Conservation (phyloP, 2,329 filamentous ascomycete genomes). For the Gyromitra esculenta region DNA sequence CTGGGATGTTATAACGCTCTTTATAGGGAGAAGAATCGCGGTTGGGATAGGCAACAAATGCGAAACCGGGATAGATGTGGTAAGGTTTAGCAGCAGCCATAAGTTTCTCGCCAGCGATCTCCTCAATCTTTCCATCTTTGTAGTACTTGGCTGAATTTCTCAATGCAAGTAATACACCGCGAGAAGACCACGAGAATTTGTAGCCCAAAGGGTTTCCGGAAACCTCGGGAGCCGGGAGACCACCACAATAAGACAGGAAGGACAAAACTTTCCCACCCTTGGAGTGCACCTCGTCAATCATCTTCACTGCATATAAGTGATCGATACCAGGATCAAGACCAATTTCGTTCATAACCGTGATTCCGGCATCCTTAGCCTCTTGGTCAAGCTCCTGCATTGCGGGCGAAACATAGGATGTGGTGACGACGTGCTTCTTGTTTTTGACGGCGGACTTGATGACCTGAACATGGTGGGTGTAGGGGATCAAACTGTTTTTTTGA, state of each 20-base stretch:
- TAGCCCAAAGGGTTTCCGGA: conserved; percentile 92
- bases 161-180: conserved; percentile 87
- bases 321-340: conserved; percentile 78
- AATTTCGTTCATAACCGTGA: conserved; percentile 98
- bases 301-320: conserved; percentile 83
- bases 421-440: conserved; percentile 95
- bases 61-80: conserved; percentile 86
- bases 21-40: conserved; percentile 87
- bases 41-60: conserved; percentile 93
- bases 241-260: conserved; percentile 87
- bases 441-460: conserved; percentile 95
- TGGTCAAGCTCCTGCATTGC: conserved; percentile 90
- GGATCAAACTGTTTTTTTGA: conserved; percentile 71
- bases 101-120: conserved; percentile 70
- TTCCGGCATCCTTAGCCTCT: conserved; percentile 82
- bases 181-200: conserved; percentile 85
- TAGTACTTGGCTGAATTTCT: conserved; percentile 86
- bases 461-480: conserved; percentile 86
- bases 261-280: conserved; percentile 83
- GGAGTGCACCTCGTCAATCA: conserved; percentile 86
- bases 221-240: conserved; percentile 75
- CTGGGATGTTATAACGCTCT: conserved; percentile 89
- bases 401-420: conserved; percentile 90
- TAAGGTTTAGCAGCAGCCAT: conserved; percentile 92
- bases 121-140: conserved; percentile 74